Percentiles rank a stretch among this genome's conserved stretches.
These are phyloP conservation scores for Kregervanrija pseudodelftensis DNA, from an alignment of 805 yeast species.

Conservation along the genomic window DNA sequence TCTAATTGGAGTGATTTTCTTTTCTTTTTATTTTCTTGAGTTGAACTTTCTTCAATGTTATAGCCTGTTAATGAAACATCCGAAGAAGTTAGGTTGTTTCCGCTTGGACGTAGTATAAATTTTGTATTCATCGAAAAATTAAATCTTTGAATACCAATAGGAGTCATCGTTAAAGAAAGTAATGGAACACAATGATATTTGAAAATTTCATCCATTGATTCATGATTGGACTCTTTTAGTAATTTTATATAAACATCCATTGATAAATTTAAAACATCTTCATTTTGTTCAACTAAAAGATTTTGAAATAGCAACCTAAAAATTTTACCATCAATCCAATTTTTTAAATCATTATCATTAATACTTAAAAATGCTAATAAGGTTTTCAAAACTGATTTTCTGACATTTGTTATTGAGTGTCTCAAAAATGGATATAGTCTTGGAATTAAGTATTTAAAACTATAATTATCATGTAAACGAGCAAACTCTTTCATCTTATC, in stretches of 20 bases:
- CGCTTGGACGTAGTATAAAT: conserved; percentile 77
- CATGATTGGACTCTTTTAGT: conserved; percentile 38
- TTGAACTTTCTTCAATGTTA: conserved; percentile 3
- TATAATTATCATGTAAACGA: conserved; percentile 13
- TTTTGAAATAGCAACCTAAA: conserved; percentile 80
- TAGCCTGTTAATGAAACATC: conserved; percentile 24
- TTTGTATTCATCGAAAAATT: conserved; percentile 75
- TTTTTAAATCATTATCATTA: conserved; percentile 37
- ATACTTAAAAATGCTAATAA: conserved; percentile 62
- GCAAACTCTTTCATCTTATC: conserved; percentile 64
- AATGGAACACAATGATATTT: conserved; percentile 52
- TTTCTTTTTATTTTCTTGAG: conserved; percentile 31
- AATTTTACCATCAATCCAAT: conserved; percentile 74
- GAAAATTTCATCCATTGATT: conserved; percentile 46
- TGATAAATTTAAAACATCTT: conserved; percentile 60
- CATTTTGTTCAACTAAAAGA: conserved; percentile 80
- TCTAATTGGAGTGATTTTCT: conserved; percentile 29
- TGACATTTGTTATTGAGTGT: conserved; percentile 86
- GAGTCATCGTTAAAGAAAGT: conserved; percentile 73
- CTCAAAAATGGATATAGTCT: conserved; percentile 86
- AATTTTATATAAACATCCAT: conserved; percentile 51
- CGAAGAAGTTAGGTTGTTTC: conserved; percentile 32
- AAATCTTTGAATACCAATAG: conserved; percentile 88
- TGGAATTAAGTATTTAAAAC: conserved; percentile 78
- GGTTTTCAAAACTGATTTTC: conserved; percentile 81